Percentiles rank a stretch among this genome's conserved stretches.
phyloP scores from a whole-genome alignment of 768 basidiomycete genomes.

The Leccinum incarnatum region DNA sequence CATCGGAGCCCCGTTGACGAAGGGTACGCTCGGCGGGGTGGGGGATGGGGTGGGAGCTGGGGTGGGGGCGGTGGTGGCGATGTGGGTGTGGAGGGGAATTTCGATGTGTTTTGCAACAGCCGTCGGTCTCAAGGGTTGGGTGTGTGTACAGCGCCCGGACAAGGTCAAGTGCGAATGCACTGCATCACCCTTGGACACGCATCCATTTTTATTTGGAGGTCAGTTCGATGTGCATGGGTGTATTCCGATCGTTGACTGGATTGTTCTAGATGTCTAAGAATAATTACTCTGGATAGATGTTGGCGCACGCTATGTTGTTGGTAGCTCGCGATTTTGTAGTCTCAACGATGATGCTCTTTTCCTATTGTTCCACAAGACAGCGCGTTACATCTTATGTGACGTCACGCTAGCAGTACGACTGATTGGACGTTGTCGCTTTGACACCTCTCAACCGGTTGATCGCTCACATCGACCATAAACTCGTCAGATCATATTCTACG shows the following conservation, averaged over 20 bases:
- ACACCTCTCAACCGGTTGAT: slow-evolving; percentile 2
- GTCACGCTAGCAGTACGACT: slow-evolving; percentile 26
- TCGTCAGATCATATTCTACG: not conserved
- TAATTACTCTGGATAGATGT: slow-evolving; percentile 16
- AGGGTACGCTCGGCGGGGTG: slow-evolving; percentile 69
- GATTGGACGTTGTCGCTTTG: slow-evolving; percentile 28
- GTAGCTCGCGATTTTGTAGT: slow-evolving; percentile 30
- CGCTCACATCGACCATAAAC: slow-evolving; percentile 11
- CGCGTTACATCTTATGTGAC: slow-evolving; percentile 30
- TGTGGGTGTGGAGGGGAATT: slow-evolving; percentile 4
- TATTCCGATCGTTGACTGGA: slow-evolving; percentile 5
- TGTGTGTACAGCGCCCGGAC: slow-evolving; percentile 8
- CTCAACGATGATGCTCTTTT: slow-evolving; percentile 14
- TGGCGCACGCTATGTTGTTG: slow-evolving; percentile 9
- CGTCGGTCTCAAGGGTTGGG: not conserved
- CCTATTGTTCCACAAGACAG: slow-evolving; percentile 23
- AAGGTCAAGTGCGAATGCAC: slow-evolving; percentile 10
- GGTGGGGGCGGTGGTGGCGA: not conserved
- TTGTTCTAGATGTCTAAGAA: slow-evolving; percentile 7
- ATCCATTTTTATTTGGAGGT: slow-evolving; percentile 21
- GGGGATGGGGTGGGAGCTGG: slow-evolving; percentile 25
- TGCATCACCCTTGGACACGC: slow-evolving; percentile 9
- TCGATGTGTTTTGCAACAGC: slow-evolving; percentile 6
- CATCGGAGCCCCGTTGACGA: slow-evolving; percentile 70
- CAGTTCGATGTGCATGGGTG: not conserved